Conservation (phyloP, 306 rosid species). For the Pueraria montana region DNA sequence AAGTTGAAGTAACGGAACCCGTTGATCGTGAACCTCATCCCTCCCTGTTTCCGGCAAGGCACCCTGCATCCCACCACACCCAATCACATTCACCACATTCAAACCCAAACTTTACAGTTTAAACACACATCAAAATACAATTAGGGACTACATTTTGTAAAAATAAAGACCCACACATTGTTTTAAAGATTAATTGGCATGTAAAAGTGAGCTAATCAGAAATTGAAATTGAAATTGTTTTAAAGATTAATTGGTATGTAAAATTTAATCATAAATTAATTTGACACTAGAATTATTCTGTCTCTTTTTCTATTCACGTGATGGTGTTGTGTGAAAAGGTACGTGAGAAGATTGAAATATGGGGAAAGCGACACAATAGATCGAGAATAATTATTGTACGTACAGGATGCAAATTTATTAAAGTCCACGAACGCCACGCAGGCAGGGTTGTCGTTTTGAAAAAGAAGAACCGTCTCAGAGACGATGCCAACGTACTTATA, state of each 20-base stretch:
- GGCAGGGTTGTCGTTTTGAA: background rate
- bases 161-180: too few relatives aligned
- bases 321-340: background rate
- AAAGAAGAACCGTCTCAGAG: background rate
- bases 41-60: constrained; percentile 67
- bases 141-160: too few relatives aligned
- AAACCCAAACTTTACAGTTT: too few relatives aligned
- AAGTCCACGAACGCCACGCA: background rate
- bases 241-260: too few relatives aligned
- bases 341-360: background rate
- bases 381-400: background rate
- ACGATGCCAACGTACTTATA: background rate
- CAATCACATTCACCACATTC: background rate
- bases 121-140: too few relatives aligned
- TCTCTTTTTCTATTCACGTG: background rate
- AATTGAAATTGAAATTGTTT: too few relatives aligned
- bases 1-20: constrained; percentile 26
- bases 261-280: too few relatives aligned
- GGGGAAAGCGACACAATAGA: background rate
- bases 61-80: constrained; percentile 50
- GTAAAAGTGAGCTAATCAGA: too few relatives aligned
- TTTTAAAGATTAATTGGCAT: too few relatives aligned
- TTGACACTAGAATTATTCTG: background rate
- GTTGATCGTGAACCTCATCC: constrained; percentile 62
- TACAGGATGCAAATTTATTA: background rate